Evolutionary conservation across 2,329 filamentous ascomycete genomes (phyloP), one percentile per base, ranked within the genome.

Genomic region (Chaetomiaceae sp.): DNA sequence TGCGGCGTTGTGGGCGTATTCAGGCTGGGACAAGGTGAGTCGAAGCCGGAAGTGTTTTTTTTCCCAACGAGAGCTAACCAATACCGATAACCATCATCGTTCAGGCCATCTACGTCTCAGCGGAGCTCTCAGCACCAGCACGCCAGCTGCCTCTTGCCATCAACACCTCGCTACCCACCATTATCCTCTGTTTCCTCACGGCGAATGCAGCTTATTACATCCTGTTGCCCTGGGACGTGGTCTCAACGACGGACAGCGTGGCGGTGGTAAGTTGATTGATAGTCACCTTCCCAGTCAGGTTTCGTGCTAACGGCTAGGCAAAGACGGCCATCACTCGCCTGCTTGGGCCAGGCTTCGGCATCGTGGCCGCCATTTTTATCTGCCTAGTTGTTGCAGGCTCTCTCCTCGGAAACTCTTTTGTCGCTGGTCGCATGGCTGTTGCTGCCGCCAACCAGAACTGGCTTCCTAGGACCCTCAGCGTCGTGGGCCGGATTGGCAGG

Each of bases 181-280:
- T 84, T 16, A 74, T 84, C 0, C 54, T 77, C 2, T 82, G 79
- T 53, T 85, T 83, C 61, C 71, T 85, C 25, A 70, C 77, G 0
- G 77, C 81, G 1, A 86, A 85, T 57, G 71, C 81, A 0, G 75
- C 80, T 1, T 85, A 84, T 65, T 85, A 85, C 58, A 72, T 85
- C 18, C 69, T 85, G 2, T 71, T 86, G 0, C 80, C 82, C 0
- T 84, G 81, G 81, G 64, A 75, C 20, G 69, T 77, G 1, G 70
- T 85, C 2, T 78, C 80, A 0, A 77, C 73, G 0, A 84, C 78
- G 0, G 79, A 85, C 56, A 83, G 80, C 20, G 78, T 85, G 0
- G 82, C 82, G 3, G 81, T 85, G 47, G 80, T 84, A 68, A 66
- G 77, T 68, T 4, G 27, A 30, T 29, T 13, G 4, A 16, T 25